Conservation (phyloP, 768 basidiomycete genomes). For the Lentinus brumalis region DNA sequence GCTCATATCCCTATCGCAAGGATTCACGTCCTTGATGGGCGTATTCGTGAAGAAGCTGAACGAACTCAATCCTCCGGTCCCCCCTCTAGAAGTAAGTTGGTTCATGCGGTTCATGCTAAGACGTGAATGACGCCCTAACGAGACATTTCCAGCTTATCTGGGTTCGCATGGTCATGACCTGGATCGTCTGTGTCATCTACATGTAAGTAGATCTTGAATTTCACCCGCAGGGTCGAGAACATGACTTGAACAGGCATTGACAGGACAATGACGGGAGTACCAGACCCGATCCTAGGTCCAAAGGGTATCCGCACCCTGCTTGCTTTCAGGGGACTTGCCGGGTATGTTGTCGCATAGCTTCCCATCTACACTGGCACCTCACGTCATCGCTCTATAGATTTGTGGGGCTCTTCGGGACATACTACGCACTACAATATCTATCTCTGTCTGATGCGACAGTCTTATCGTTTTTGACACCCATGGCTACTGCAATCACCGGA, state of each 20-base stretch:
- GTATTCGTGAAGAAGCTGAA: constrained; percentile 65
- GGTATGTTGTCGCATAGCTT: constrained; percentile 39
- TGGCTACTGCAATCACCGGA: constrained; percentile 62
- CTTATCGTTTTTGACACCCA: constrained; percentile 73
- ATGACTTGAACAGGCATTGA: neutral
- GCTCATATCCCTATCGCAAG: constrained; percentile 56
- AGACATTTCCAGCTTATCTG: constrained; percentile 45
- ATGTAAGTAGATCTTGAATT: constrained; percentile 39
- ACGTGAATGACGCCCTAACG: neutral
- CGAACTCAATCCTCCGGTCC: constrained; percentile 55
- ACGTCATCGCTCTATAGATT: constrained; percentile 50
- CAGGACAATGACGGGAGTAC: constrained; percentile 43
- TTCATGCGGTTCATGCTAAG: neutral
- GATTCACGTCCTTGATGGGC: constrained; percentile 63
- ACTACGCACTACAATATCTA: constrained; percentile 72
- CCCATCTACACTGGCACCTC: neutral
- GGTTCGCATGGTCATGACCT: constrained; percentile 66
- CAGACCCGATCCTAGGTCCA: constrained; percentile 68
- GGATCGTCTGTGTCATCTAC: constrained; percentile 51
- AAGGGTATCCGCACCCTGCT: constrained; percentile 64
- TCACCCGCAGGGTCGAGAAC: neutral
- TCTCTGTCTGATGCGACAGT: constrained; percentile 79
- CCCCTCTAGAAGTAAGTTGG: constrained; percentile 51
- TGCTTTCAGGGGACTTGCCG: constrained; percentile 57
- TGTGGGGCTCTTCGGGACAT: constrained; percentile 66